Evolutionary conservation across 306 rosid species (phyloP).

Genomic region (Castanea sativa): DNA sequence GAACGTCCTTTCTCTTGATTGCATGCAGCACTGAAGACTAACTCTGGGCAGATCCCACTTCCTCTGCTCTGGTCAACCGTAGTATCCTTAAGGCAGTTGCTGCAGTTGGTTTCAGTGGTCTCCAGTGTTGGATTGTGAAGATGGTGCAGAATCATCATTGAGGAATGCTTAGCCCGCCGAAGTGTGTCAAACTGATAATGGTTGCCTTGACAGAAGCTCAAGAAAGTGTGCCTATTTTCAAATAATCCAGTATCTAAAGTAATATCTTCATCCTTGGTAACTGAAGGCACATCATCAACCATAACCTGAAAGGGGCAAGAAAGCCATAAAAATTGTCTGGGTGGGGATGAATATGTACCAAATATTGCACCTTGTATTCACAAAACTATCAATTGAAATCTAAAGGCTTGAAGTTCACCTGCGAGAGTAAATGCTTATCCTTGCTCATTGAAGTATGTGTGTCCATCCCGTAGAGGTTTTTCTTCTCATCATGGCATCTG

Average conservation of each 20-base stretch:
- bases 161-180: slow-evolving; percentile 64
- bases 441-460: slow-evolving; percentile 38
- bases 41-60: no score
- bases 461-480: slow-evolving; percentile 6
- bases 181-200: slow-evolving; percentile 58
- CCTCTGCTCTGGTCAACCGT: slow-evolving; percentile 3
- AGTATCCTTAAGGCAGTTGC: slow-evolving; percentile 33
- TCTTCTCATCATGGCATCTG: slow-evolving; percentile 25
- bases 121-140: slow-evolving; percentile 20
- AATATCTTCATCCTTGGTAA: slow-evolving; percentile 46
- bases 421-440: slow-evolving; percentile 38
- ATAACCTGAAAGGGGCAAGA: slow-evolving; percentile 30
- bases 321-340: not conserved
- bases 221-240: slow-evolving; percentile 35
- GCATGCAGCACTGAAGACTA: no score
- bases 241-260: slow-evolving; percentile 36
- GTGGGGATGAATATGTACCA: not conserved
- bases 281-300: slow-evolving; percentile 27
- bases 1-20: slow-evolving; percentile 25
- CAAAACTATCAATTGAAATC: not conserved
- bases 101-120: slow-evolving; percentile 23
- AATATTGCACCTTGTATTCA: not conserved
- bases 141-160: slow-evolving; percentile 53
- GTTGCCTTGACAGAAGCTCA: slow-evolving; percentile 47
- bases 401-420: slow-evolving; percentile 26